phyloP scores from a whole-genome alignment of 2,329 filamentous ascomycete species.

The Raffaelea ambrosiae region DNA sequence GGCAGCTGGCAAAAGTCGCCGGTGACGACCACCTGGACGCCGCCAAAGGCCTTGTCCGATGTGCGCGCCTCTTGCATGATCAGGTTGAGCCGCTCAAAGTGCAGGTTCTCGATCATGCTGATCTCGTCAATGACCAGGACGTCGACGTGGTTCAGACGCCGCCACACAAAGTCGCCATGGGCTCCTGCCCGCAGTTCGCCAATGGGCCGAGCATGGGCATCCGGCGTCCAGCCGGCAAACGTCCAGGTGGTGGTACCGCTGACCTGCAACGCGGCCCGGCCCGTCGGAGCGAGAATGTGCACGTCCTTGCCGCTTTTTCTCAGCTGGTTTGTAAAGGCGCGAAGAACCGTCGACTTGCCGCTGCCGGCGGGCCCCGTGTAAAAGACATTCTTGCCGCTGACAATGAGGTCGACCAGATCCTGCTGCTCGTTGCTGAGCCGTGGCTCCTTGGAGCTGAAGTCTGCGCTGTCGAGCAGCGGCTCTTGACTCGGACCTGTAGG shows the following conservation, averaged over 20 bases:
- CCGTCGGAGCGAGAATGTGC: slow-evolving; percentile 49
- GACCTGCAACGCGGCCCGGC: slow-evolving; percentile 48
- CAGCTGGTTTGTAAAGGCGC: slow-evolving; percentile 34
- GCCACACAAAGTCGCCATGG: slow-evolving; percentile 12
- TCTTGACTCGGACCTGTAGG: too few relatives aligned
- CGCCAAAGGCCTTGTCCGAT: slow-evolving; percentile 26
- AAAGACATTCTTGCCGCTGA: slow-evolving; percentile 48
- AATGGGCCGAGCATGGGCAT: slow-evolving; percentile 32
- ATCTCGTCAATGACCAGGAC: slow-evolving; percentile 59
- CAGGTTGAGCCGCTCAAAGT: slow-evolving; percentile 41
- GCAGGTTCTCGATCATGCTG: slow-evolving; percentile 52
- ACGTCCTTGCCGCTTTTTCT: slow-evolving; percentile 27
- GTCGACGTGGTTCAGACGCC: slow-evolving; percentile 34
- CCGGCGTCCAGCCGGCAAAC: slow-evolving; percentile 48
- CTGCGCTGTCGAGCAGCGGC: background rate
- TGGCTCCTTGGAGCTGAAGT: slow-evolving; percentile 8
- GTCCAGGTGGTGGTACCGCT: slow-evolving; percentile 47
- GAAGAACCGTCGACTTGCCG: slow-evolving; percentile 49
- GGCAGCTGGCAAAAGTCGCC: slow-evolving; percentile 55
- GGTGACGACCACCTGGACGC: slow-evolving; percentile 46
- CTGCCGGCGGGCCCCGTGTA: slow-evolving; percentile 56
- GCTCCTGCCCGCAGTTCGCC: slow-evolving; percentile 16
- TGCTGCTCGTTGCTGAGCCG: slow-evolving; percentile 37
- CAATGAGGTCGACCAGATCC: slow-evolving; percentile 40
- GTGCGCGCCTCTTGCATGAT: slow-evolving; percentile 31